Evolutionary conservation across 306 rosid genomes (phyloP), one percentile per base, ranked within the genome.

Genomic region (Ceratonia siliqua): DNA sequence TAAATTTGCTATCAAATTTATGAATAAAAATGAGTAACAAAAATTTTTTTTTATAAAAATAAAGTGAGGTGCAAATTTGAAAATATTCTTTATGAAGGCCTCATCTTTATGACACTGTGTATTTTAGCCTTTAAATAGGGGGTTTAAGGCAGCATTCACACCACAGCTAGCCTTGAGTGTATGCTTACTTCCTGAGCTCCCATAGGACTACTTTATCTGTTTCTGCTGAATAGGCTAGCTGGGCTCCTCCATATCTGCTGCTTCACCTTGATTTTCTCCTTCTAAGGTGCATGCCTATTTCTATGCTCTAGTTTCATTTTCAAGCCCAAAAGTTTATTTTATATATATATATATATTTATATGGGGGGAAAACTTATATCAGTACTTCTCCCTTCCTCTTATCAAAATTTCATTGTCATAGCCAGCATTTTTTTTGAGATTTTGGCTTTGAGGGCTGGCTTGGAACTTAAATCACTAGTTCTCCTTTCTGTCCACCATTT

Each of bases 61-160:
- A 63, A 12, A 11, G 4, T 8, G 32, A 21, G 33, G 46, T 8
- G 30, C 18, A n/a, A 18, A 20, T 14, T 5, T 57, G 17, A 17
- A 62, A 1, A 25, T 55, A 18, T 36, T 10, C 3, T 13, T 21
- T 9, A 1, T 17, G 22, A 69, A 35, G 24, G 4, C 22, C 39
- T 1, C 12, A 9, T 24, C 41, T 10, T 55, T 4, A 59, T 68
- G 28, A 2, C 55, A n/a, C 0, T 14, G n/a, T 8, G 8, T 33
- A 50, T 15, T 24, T 62, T 36, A 6, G 24, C 33, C 22, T 41
- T 53, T 70, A 71, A 78, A 63, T 41, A 38, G 21, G 67, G 59
- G 48, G 21, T 3, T 70, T 0, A 8, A 39, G 50, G 50, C 14
- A 30, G n/a, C 56, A 12, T 11, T 10, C n/a, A 45, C 6, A n/a